A percentile compares a stretch with the other conserved stretches of the same genome.
Conservation (phyloP, 2,329 filamentous ascomycete genomes). For the Cytospora leucostoma region DNA sequence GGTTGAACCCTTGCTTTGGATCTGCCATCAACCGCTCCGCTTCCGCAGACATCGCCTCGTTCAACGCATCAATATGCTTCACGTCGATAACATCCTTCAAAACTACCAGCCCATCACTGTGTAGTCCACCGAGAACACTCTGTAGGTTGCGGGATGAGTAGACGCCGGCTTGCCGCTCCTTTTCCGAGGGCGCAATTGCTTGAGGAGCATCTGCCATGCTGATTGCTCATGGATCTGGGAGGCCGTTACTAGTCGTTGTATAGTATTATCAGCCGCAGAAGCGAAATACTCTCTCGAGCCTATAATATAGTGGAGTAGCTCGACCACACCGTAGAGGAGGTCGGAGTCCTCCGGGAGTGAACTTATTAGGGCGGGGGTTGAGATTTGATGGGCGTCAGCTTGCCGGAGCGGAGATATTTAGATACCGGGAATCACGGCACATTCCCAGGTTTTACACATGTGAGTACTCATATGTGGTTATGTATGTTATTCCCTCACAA, state of each 20-base stretch:
- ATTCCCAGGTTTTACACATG: too few species aligned
- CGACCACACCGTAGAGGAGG: neutral
- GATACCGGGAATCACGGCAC: too few species aligned
- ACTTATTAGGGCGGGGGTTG: neutral
- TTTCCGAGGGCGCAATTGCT: constrained; percentile 16
- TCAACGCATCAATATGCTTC: constrained; percentile 29
- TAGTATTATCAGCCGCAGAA: neutral
- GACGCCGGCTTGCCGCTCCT: constrained; percentile 21
- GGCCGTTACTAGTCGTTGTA: neutral
- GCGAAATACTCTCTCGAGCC: neutral
- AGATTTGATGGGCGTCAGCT: neutral
- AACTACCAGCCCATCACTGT: constrained; percentile 33
- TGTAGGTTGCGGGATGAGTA: constrained; percentile 25
- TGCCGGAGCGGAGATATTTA: too few species aligned
- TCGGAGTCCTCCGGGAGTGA: neutral
- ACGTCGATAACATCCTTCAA: constrained; percentile 30
- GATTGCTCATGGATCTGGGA: neutral
- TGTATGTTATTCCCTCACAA: too few species aligned
- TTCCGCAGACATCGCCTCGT: constrained; percentile 29
- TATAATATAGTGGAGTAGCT: neutral
- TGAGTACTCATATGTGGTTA: too few species aligned
- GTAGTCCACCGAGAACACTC: constrained; percentile 30
- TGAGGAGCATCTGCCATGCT: constrained; percentile 13
- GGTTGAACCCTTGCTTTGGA: constrained; percentile 30
- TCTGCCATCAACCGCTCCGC: constrained; percentile 29